Base-by-base conservation (phyloP, 2,329 filamentous ascomycete genomes). In the Colletotrichum truncatum region DNA sequence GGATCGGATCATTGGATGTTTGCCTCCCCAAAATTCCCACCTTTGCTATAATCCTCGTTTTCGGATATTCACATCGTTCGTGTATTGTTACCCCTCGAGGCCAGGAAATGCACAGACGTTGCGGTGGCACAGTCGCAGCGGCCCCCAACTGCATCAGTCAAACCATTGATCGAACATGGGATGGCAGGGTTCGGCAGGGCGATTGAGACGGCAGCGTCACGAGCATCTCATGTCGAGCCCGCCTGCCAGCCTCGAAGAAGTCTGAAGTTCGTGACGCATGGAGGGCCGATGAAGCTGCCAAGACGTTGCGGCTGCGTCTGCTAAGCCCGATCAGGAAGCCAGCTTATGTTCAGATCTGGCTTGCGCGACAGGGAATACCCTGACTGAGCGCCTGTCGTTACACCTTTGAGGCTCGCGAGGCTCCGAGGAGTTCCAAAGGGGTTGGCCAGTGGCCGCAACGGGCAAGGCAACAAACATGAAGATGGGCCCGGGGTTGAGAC, bases 201-300 rank as follows among this genome's bases (percentile, higher is more conserved):
- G 46, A 46, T 64, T 53, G 46, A 64, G 60, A 64, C 60, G 45
- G 51, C 34, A 14, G 36, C 26, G 36, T 49, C 21, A 43, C 49
- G 46, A 34, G 48, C 9, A 14, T 34, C 6, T 45, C 54, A 34
- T 49, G 6, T 21, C 46, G 32, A n/a, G 25, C n/a, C 28, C 18
- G 48, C 36, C 21, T n/a, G 46, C 28, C 28, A 43, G 46, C 46
- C 34, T 36, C 53, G 16, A 16, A 49, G 36, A 26, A 46, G n/a
- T n/a, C 30, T 38, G 23, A 49, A 39, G 41, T 55, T 55, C 62
- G 43, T 48, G 34, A 49, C 49, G 49, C 57, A 65, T 55, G 57
- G 49, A 26, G 18, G 34, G n/a, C n/a, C 14, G 63, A 66, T 66
- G 63, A 66, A 66, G 63, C 63, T 66, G 63, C 63, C 63, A 66